These are phyloP conservation scores for Penicillium sumatraense DNA, from an alignment of 2,329 filamentous ascomycete genomes.

Conservation along the genomic window DNA sequence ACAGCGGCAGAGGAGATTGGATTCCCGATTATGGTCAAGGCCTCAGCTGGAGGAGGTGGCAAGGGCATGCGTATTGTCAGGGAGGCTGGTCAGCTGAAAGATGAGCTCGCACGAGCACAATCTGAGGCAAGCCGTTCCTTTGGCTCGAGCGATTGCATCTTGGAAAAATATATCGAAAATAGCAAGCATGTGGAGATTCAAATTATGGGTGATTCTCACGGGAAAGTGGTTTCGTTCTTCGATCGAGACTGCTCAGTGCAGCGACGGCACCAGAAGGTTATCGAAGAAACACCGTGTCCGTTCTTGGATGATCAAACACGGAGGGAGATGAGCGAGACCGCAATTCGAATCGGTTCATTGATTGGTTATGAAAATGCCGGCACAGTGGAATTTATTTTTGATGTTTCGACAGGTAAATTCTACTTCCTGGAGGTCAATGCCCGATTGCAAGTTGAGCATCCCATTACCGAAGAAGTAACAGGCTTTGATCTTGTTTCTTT, in stretches of 20 bases:
- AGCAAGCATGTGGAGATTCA: slow-evolving; percentile 57
- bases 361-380: slow-evolving; percentile 50
- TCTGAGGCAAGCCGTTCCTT: slow-evolving; percentile 50
- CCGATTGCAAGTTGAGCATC: slow-evolving; percentile 56
- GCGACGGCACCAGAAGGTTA: slow-evolving; percentile 57
- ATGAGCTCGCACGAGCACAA: slow-evolving; percentile 44
- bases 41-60: slow-evolving; percentile 54
- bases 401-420: slow-evolving; percentile 42
- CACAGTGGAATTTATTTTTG: slow-evolving; percentile 54
- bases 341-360: slow-evolving; percentile 42
- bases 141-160: slow-evolving; percentile 46
- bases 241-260: slow-evolving; percentile 60
- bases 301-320: slow-evolving; percentile 39
- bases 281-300: slow-evolving; percentile 53
- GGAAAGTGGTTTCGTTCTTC: slow-evolving; percentile 29
- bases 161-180: slow-evolving; percentile 50
- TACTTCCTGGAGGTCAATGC: slow-evolving; percentile 58
- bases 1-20: slow-evolving; percentile 28
- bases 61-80: slow-evolving; percentile 49
- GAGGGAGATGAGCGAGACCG: slow-evolving; percentile 41
- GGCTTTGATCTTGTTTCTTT: slow-evolving; percentile 45
- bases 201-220: slow-evolving; percentile 49
- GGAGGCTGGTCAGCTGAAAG: slow-evolving; percentile 33
- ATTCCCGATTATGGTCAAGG: slow-evolving; percentile 54
- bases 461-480: slow-evolving; percentile 47